phyloP scores from a whole-genome alignment of 331 rosid genomes.

The Ulmus americana region DNA sequence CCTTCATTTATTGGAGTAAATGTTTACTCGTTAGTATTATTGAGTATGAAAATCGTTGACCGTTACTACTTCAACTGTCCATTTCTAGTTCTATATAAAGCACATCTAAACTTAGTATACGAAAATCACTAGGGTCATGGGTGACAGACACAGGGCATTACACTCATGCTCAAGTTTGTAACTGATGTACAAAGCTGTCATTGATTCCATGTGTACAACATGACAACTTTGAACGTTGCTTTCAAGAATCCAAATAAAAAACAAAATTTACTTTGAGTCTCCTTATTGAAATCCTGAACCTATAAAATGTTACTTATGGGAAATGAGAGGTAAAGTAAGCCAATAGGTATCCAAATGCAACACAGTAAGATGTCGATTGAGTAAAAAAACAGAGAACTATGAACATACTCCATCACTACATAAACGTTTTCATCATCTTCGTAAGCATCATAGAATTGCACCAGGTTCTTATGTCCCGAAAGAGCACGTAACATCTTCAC shows the following conservation, averaged over 20 bases:
- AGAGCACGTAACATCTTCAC: constrained; percentile 70
- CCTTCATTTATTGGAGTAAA: too few species aligned
- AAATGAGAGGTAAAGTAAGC: background rate
- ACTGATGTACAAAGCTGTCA: background rate
- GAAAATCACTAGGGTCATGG: too few species aligned
- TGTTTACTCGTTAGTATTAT: too few species aligned
- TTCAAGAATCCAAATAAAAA: background rate
- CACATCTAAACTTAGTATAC: too few species aligned
- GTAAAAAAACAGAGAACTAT: background rate
- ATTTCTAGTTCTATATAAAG: too few species aligned
- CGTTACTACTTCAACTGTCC: too few species aligned
- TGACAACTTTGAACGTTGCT: background rate
- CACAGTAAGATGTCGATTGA: background rate
- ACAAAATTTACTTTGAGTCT: background rate
- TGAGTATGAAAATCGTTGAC: too few species aligned
- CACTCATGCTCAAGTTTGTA: too few species aligned
- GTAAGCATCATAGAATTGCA: constrained; percentile 68
- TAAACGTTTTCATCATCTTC: constrained; percentile 77
- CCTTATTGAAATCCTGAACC: background rate
- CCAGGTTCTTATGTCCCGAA: constrained; percentile 67
- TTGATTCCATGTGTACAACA: background rate
- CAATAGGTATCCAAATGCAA: background rate
- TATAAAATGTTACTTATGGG: background rate
- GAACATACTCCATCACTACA: constrained; percentile 81
- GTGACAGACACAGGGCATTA: too few species aligned